A percentile compares a stretch with the other conserved stretches of the same genome.
phyloP scores from a whole-genome alignment of 2,329 filamentous ascomycete species.

The Drechslerella coelobrocha region DNA sequence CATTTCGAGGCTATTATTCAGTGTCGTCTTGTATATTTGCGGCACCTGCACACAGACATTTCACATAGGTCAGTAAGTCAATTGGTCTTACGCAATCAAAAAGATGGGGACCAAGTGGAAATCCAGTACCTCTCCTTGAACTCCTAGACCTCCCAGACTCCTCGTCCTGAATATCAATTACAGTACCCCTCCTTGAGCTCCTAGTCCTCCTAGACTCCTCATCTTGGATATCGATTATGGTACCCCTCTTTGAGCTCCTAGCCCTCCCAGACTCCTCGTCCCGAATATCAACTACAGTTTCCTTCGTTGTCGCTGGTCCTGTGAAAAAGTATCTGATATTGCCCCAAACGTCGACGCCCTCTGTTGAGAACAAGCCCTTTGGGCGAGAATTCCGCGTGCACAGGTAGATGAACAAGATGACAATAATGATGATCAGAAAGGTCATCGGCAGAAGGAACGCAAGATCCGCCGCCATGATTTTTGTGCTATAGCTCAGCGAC shows the following conservation, averaged over 20 bases:
- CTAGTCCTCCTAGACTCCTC: neutral
- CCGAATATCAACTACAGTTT: slow-evolving; percentile 18
- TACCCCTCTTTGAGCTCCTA: slow-evolving; percentile 20
- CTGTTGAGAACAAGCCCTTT: slow-evolving; percentile 23
- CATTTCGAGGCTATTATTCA: no score
- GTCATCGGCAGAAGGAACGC: slow-evolving; percentile 40
- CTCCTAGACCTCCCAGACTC: no score
- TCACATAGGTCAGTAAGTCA: no score
- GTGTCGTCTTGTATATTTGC: no score
- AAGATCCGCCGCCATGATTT: slow-evolving; percentile 30
- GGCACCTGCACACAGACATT: no score
- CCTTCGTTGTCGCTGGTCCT: slow-evolving; percentile 1
- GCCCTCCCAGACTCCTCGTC: slow-evolving; percentile 32
- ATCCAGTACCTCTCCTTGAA: no score
- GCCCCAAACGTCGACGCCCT: slow-evolving; percentile 21
- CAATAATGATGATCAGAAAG: slow-evolving; percentile 38
- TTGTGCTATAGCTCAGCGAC: neutral
- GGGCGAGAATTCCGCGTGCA: slow-evolving; percentile 45
- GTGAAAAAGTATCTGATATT: slow-evolving; percentile 37
- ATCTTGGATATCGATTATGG: neutral
- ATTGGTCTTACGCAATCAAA: no score
- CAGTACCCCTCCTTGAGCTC: neutral
- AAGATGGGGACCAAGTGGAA: no score
- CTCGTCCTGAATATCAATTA: neutral
- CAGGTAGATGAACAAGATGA: slow-evolving; percentile 42